Conservation (phyloP, 2,329 filamentous ascomycete genomes). For the Diplocarpon mali region DNA sequence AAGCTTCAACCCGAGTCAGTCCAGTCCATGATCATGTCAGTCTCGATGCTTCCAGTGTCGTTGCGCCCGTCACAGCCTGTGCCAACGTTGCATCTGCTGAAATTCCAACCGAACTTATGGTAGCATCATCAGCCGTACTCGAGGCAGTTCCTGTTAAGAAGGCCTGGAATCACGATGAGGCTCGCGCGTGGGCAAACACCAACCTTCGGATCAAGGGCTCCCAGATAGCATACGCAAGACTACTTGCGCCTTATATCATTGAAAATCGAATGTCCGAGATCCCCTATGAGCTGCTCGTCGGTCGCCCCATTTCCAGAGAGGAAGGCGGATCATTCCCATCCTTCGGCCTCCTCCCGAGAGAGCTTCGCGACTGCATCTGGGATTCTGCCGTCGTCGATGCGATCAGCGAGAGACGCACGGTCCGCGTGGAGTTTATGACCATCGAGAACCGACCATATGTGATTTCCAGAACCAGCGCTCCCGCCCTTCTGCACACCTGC, state of each 20-base stretch:
- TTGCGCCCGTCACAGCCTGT: too few relatives aligned
- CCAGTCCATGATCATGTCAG: neutral
- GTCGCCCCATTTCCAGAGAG: neutral
- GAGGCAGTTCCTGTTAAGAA: neutral
- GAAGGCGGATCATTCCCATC: neutral
- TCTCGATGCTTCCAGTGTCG: neutral
- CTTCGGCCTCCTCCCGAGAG: slow-evolving; percentile 7
- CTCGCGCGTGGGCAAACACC: neutral
- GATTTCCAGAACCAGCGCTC: neutral
- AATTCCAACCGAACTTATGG: neutral
- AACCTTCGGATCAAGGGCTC: neutral
- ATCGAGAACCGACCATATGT: neutral
- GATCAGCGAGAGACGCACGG: neutral
- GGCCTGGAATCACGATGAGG: neutral
- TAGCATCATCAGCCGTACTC: neutral
- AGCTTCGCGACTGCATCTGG: slow-evolving; percentile 11
- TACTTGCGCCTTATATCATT: neutral
- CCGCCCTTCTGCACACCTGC: slow-evolving; percentile 1
- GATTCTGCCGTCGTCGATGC: neutral
- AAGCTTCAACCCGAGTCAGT: neutral
- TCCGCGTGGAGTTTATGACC: neutral
- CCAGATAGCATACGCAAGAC: neutral
- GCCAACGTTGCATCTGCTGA: neutral
- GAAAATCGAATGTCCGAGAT: neutral
- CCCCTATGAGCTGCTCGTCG: neutral